These are phyloP conservation scores for Pezicula radicicola DNA, from an alignment of 2,329 filamentous ascomycete genomes.

Conservation along the genomic window DNA sequence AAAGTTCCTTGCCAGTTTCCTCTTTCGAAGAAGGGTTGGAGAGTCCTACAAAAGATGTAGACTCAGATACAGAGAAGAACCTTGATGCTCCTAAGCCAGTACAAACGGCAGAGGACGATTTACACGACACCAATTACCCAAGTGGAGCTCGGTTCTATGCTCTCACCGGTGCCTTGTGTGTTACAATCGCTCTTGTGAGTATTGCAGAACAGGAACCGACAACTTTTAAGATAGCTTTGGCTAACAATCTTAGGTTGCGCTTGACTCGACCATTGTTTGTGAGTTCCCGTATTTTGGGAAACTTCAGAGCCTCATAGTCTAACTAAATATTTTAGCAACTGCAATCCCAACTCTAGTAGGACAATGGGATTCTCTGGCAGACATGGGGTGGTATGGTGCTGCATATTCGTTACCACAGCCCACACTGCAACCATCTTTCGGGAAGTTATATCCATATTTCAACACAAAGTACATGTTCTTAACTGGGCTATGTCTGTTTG, in stretches of 20 bases:
- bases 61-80: too few species aligned
- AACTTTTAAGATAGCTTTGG: too few species aligned
- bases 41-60: too few species aligned
- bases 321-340: not conserved
- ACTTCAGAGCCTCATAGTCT: not conserved
- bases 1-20: too few species aligned
- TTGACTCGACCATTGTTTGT: slow-evolving; percentile 5
- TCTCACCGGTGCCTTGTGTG: not conserved
- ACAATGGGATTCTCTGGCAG: slow-evolving; percentile 29
- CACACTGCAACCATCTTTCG: slow-evolving; percentile 45
- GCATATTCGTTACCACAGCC: slow-evolving; percentile 31
- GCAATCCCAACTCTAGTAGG: slow-evolving; percentile 32
- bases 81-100: too few species aligned
- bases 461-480: slow-evolving; percentile 9
- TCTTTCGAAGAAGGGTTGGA: too few species aligned
- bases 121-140: not conserved
- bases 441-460: slow-evolving; percentile 44
- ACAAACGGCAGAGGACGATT: too few species aligned
- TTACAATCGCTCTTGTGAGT: slow-evolving; percentile 2
- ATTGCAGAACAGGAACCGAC: not conserved
- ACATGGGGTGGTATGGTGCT: slow-evolving; percentile 31
- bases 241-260: slow-evolving; percentile 1
- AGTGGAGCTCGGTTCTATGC: not conserved
- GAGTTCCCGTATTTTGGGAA: not conserved
- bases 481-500: not conserved